Evolutionary conservation across 192 early-diverging fungal genomes (phyloP), one percentile per base, ranked within the genome.

Genomic region (Coemansia sp.): DNA sequence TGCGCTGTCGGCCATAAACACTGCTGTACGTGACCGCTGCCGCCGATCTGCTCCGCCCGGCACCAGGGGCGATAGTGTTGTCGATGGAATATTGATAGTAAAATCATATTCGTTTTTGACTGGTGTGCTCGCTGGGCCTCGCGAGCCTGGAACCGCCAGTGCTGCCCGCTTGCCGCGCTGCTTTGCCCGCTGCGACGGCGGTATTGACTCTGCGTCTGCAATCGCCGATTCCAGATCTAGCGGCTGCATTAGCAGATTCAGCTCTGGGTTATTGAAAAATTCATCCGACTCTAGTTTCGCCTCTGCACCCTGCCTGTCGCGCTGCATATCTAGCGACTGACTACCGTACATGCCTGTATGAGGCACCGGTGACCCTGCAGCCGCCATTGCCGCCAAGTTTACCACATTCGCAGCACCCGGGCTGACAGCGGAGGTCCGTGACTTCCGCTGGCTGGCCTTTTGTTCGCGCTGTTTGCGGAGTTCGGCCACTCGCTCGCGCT

Each of bases 11-110:
- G 61, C 61, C 23, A 50, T 10, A 40, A 58, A 58, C 56, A 65
- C 55, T 1, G 56, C 60, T 17, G 71, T 61, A 14, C 60, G 64
- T n/a, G 64, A 59, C 63, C 60, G 59, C 44, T 68, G 48, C 4
- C 76, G 64, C 20, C 50, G 61, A 18, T 38, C 61, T 5, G 20
- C 49, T 2, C 70, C 59, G 15, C 57, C 20, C 6, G 64, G 60
- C 47, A 79, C 58, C 15, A 79, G 54, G 3, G 76, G 76, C 25
- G 76, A 73, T 40, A 79, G 62, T 7, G 76, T 73, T 1, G 76
- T 79, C 8, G 71, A 65, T 4, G 76, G 76, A 28, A 79, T 79
- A 26, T 74, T 67, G 26, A 79, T 79, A 2, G 52, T 74, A 68
- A 79, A 79, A 7, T 74, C 76, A 56, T 58, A 48, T 59, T 60